These are phyloP conservation scores for Rutstroemia sp. DNA, from an alignment of 2,329 filamentous ascomycete genomes.

Conservation along the genomic window DNA sequence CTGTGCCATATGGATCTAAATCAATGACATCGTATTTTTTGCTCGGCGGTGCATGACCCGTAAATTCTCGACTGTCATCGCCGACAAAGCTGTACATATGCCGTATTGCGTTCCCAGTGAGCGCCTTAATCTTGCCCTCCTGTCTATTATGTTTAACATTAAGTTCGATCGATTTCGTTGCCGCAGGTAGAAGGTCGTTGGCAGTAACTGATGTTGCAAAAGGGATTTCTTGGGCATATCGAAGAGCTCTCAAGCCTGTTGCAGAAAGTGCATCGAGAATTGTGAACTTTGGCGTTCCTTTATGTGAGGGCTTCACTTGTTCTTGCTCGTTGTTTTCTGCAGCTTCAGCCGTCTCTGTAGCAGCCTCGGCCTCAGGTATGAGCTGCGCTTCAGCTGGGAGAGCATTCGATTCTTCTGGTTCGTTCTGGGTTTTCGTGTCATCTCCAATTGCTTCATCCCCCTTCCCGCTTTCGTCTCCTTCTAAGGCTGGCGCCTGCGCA, in stretches of 20 bases:
- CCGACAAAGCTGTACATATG: slow-evolving; percentile 80
- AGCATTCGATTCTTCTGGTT: background rate
- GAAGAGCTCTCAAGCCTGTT: slow-evolving; percentile 81
- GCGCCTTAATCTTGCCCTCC: slow-evolving; percentile 60
- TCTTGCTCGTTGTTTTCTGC: background rate
- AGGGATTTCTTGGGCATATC: slow-evolving; percentile 87
- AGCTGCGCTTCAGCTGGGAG: background rate
- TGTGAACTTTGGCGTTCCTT: slow-evolving; percentile 46
- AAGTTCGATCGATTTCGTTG: slow-evolving; percentile 70
- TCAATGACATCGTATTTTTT: slow-evolving; percentile 89
- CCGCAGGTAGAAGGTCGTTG: slow-evolving; percentile 77
- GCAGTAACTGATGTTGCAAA: slow-evolving; percentile 76
- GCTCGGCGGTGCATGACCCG: slow-evolving; percentile 29
- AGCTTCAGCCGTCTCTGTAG: background rate
- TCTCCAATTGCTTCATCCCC: background rate
- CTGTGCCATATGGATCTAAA: slow-evolving; percentile 91
- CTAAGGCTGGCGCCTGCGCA: background rate
- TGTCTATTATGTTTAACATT: slow-evolving; percentile 83
- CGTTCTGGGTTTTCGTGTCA: background rate
- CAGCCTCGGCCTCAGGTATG: background rate
- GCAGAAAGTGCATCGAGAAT: slow-evolving; percentile 94
- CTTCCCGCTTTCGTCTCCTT: background rate
- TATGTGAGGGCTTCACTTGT: slow-evolving; percentile 4
- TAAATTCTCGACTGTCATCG: slow-evolving; percentile 30
- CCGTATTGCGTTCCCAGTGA: slow-evolving; percentile 74